These are phyloP conservation scores for Carallia brachiata DNA, from an alignment of 345 rosid genomes.

Conservation along the genomic window DNA sequence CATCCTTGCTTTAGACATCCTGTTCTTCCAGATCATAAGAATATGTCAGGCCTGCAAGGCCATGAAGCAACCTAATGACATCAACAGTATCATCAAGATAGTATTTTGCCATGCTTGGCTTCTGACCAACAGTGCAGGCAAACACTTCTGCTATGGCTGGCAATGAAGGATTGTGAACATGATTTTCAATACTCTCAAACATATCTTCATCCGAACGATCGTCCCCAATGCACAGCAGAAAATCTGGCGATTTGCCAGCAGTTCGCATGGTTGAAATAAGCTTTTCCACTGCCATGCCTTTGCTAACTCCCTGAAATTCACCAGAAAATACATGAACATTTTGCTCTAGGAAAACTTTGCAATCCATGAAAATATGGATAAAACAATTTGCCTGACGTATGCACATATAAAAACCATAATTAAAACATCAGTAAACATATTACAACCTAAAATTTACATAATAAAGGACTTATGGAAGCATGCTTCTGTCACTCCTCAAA, in stretches of 20 bases:
- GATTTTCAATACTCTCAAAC: conserved; percentile 60
- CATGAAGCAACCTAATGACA: conserved; percentile 59
- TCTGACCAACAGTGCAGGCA: conserved; percentile 84
- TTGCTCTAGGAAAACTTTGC: too few species aligned
- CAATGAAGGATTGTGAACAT: conserved; percentile 35
- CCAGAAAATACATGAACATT: not conserved
- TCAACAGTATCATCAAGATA: conserved; percentile 64
- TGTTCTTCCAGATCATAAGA: not conserved
- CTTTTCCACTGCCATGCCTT: conserved; percentile 66
- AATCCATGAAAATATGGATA: too few species aligned
- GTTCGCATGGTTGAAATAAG: conserved; percentile 53
- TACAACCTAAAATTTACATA: too few species aligned
- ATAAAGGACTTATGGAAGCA: too few species aligned
- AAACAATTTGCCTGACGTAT: too few species aligned
- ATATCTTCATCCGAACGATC: conserved; percentile 86
- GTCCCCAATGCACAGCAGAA: conserved; percentile 75
- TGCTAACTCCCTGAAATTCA: conserved; percentile 62
- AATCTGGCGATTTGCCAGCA: conserved; percentile 55
- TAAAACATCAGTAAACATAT: too few species aligned
- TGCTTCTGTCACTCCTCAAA: too few species aligned
- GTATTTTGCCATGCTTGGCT: conserved; percentile 85
- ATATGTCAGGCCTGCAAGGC: conserved; percentile 40
- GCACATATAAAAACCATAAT: too few species aligned
- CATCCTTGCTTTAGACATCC: conserved; percentile 5
- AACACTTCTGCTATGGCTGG: conserved; percentile 52